Percentiles rank a stretch among this genome's conserved stretches.
Evolutionary conservation across 257 asterid genomes (phyloP).

Genomic region (Marsdenia floribunda): DNA sequence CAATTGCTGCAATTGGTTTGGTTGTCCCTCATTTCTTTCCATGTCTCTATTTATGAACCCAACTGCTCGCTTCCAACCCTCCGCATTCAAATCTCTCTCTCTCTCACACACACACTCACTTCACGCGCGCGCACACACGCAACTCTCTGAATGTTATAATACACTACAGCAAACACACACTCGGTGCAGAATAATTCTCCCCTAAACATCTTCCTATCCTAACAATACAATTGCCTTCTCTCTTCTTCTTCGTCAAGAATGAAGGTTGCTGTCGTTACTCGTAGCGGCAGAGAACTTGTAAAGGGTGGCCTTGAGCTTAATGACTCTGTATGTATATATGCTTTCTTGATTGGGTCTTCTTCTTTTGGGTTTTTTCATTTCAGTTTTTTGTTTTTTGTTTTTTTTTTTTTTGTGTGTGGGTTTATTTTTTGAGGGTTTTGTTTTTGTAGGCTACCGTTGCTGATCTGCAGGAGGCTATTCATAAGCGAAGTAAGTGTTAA

Average conservation of each 20-base stretch:
- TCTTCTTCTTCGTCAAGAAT: constrained; percentile 24
- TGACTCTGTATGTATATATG: constrained; percentile 47
- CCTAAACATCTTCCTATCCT: constrained; percentile 12
- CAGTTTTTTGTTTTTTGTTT: constrained; percentile 5
- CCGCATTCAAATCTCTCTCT: neutral
- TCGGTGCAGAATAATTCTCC: neutral
- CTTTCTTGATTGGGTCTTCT: constrained; percentile 5
- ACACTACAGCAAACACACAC: neutral
- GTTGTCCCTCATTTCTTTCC: neutral
- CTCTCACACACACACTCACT: neutral
- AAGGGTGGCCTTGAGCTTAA: constrained; percentile 74
- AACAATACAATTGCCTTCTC: neutral
- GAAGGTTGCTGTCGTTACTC: constrained; percentile 72
- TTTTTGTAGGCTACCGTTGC: constrained; percentile 73
- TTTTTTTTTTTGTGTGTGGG: constrained; percentile 17
- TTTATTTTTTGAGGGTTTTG: constrained; percentile 1
- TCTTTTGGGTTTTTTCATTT: constrained; percentile 12
- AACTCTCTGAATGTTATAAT: too few species aligned
- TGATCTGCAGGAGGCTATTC: constrained; percentile 92
- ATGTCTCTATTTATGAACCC: neutral
- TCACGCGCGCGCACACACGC: too few species aligned
- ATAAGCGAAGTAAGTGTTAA: constrained; percentile 58
- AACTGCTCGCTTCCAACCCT: neutral
- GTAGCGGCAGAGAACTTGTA: constrained; percentile 85
- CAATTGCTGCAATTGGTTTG: neutral